A percentile compares a stretch with the other conserved stretches of the same genome.
Conservation (phyloP, 106 monocot species). For the Vanilla planifolia region DNA sequence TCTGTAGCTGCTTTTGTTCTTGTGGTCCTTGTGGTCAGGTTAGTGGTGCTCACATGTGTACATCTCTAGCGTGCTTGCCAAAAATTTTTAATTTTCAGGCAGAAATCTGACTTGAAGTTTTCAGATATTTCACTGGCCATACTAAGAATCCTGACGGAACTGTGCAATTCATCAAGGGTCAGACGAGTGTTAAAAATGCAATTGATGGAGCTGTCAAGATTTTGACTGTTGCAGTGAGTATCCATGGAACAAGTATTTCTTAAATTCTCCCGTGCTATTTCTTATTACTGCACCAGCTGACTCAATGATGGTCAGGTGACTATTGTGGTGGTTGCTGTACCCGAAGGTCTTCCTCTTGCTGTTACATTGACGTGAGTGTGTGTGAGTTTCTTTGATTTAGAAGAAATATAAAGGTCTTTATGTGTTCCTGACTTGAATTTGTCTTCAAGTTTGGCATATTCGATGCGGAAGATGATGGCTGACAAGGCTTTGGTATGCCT, state of each 20-base stretch:
- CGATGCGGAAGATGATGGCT: slow-evolving; percentile 23
- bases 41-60: slow-evolving; percentile 3
- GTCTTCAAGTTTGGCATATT: slow-evolving; percentile 16
- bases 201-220: slow-evolving; percentile 19
- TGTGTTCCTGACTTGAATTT: not conserved
- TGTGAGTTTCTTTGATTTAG: not conserved
- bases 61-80: not conserved
- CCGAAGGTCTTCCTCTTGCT: slow-evolving; percentile 20
- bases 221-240: slow-evolving; percentile 31
- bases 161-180: slow-evolving; percentile 17
- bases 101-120: not conserved
- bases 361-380: slow-evolving; percentile 14
- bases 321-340: slow-evolving; percentile 20
- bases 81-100: not conserved
- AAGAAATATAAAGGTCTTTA: not conserved
- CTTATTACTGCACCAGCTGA: not conserved
- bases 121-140: slow-evolving; percentile 29
- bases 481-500: slow-evolving; percentile 16
- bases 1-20: slow-evolving; percentile 70
- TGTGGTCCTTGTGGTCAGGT: slow-evolving; percentile 74
- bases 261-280: not conserved
- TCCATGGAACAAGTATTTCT: not conserved
- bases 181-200: slow-evolving; percentile 21
- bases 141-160: slow-evolving; percentile 26
- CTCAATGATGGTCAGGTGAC: slow-evolving; percentile 19